Evolutionary conservation across 108 stramenopile genomes (phyloP).

Genomic region (Poteriospumella lacustris): DNA sequence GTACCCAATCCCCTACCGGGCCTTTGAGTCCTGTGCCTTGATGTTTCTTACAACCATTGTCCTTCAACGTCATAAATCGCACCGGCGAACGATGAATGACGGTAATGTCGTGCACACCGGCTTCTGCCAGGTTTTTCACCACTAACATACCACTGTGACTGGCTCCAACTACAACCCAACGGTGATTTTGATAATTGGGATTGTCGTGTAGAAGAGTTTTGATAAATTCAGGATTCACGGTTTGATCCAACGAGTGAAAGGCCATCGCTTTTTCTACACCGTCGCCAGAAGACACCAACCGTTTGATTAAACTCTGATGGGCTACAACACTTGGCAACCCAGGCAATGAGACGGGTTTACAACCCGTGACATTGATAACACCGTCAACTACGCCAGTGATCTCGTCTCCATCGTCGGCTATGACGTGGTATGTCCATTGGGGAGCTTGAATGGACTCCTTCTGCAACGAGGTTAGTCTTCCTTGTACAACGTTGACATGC

Average conservation of each 20-base stretch:
- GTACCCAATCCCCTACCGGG: slow-evolving; percentile 15
- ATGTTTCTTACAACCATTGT: background rate
- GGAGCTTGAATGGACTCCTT: too few species aligned
- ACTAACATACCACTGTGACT: slow-evolving; percentile 19
- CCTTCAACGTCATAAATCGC: background rate
- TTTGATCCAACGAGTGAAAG: background rate
- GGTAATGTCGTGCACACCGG: background rate
- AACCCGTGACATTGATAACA: too few species aligned
- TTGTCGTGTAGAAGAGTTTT: background rate
- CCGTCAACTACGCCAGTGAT: too few species aligned
- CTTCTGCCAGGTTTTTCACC: slow-evolving; percentile 4
- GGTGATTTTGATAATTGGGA: background rate
- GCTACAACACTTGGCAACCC: too few species aligned
- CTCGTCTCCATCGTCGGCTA: too few species aligned
- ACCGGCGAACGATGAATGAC: background rate
- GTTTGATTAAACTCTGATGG: too few species aligned
- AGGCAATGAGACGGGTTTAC: too few species aligned
- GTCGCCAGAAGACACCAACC: too few species aligned
- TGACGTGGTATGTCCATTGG: too few species aligned
- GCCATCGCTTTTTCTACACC: background rate
- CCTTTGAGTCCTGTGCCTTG: slow-evolving; percentile 19
- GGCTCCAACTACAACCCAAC: slow-evolving; percentile 8
- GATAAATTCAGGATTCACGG: background rate
- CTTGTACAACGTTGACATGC: background rate
- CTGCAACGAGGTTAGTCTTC: background rate